A percentile compares a stretch with the other conserved stretches of the same genome.
These are phyloP conservation scores for Cucumis sativus DNA, from an alignment of 306 rosid species.

Conservation along the genomic window DNA sequence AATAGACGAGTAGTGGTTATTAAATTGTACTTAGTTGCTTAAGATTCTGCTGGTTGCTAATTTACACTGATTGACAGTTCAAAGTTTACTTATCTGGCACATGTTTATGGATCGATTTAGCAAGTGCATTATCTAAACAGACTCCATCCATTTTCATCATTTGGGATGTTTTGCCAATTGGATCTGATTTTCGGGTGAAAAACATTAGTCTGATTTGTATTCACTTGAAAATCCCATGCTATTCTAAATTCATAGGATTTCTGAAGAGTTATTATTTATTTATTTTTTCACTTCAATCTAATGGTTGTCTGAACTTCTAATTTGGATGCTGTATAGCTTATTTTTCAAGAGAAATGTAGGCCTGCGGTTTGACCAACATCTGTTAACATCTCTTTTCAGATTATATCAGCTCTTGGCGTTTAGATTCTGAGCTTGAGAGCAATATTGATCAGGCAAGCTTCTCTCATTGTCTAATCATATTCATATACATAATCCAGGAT, in stretches of 20 bases:
- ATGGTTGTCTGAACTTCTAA: not conserved
- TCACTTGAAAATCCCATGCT: not conserved
- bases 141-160: not conserved
- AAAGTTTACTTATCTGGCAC: not conserved
- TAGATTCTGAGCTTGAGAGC: constrained; percentile 40
- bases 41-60: not conserved
- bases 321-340: not conserved
- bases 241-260: not conserved
- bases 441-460: constrained; percentile 51
- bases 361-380: not conserved
- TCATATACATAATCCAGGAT: constrained; percentile 8
- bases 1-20: not conserved
- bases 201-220: not conserved
- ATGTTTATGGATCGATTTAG: not conserved
- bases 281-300: not conserved
- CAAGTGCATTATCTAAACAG: not conserved
- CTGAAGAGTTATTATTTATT: not conserved
- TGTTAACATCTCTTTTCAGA: constrained; percentile 36
- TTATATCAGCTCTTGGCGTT: constrained; percentile 27
- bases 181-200: not conserved
- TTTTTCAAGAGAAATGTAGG: not conserved
- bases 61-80: not conserved
- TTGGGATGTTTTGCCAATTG: not conserved
- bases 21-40: not conserved
- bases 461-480: not conserved